phyloP scores from a whole-genome alignment of 2,329 filamentous ascomycete genomes.

The Leptographium lundbergii region DNA sequence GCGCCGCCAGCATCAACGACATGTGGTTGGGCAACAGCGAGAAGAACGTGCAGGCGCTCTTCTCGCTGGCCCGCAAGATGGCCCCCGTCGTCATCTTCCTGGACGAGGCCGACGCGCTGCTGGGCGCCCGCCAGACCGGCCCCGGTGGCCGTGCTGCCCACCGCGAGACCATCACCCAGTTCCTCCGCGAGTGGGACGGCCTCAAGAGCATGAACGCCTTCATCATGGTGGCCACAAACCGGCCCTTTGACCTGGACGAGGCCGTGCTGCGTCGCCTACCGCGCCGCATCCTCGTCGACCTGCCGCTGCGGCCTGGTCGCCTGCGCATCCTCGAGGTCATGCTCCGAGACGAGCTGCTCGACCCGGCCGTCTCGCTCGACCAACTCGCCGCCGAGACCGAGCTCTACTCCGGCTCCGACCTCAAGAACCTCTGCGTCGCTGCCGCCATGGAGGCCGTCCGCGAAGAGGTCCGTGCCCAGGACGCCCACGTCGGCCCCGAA shows the following conservation, averaged over 20 bases:
- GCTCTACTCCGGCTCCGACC: slow-evolving; percentile 70
- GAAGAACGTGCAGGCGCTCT: slow-evolving; percentile 89
- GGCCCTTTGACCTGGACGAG: slow-evolving; percentile 88
- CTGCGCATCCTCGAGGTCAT: slow-evolving; percentile 55
- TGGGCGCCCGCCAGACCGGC: slow-evolving; percentile 60
- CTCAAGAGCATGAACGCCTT: slow-evolving; percentile 63
- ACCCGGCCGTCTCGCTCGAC: slow-evolving; percentile 41
- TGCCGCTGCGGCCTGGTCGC: slow-evolving; percentile 49
- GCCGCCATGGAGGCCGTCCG: slow-evolving; percentile 68
- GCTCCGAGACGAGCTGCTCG: slow-evolving; percentile 51
- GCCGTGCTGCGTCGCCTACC: slow-evolving; percentile 68
- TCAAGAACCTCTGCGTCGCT: slow-evolving; percentile 72
- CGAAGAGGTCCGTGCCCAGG: slow-evolving; percentile 45
- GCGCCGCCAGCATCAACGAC: slow-evolving; percentile 82
- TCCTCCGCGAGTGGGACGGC: slow-evolving; percentile 92
- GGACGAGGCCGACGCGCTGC: slow-evolving; percentile 88
- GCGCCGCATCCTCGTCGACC: slow-evolving; percentile 58
- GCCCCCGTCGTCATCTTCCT: slow-evolving; percentile 91
- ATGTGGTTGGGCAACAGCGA: slow-evolving; percentile 95
- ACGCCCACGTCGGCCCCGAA: slow-evolving; percentile 22
- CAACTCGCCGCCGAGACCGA: slow-evolving; percentile 55
- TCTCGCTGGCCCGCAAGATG: slow-evolving; percentile 80
- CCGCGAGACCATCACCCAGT: slow-evolving; percentile 90
- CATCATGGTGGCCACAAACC: slow-evolving; percentile 96
- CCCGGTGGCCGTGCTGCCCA: slow-evolving; percentile 53